These are phyloP conservation scores for Pugionium dolabratum DNA, from an alignment of 345 rosid species.

Conservation along the genomic window DNA sequence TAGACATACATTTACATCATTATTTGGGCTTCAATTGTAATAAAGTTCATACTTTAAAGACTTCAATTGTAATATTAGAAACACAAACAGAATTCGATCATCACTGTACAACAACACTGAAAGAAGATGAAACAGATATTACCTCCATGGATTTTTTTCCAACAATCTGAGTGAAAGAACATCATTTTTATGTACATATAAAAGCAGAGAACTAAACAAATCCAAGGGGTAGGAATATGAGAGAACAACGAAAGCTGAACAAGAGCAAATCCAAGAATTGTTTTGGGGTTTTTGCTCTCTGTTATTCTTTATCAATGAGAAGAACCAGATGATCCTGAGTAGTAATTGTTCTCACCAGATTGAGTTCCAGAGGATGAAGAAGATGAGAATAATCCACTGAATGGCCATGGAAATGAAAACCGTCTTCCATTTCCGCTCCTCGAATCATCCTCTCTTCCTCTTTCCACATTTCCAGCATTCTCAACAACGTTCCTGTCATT, in stretches of 20 bases:
- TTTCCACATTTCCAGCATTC: constrained; percentile 43
- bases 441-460: constrained; percentile 54
- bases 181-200: constrained; percentile 38
- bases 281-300: constrained; percentile 18
- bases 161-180: constrained; percentile 29
- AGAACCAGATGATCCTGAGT: constrained; percentile 41
- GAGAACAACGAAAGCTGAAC: neutral
- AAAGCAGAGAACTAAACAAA: constrained; percentile 27
- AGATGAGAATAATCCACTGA: constrained; percentile 65
- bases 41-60: neutral
- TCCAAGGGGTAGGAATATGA: constrained; percentile 14
- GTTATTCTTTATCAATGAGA: constrained; percentile 23
- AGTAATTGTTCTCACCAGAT: constrained; percentile 47
- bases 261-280: neutral
- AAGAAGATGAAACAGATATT: neutral
- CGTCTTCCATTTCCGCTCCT: constrained; percentile 60
- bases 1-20: too few species aligned
- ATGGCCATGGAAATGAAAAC: constrained; percentile 81
- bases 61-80: neutral
- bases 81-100: constrained; percentile 2
- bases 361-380: constrained; percentile 44
- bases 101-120: constrained; percentile 20
- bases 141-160: constrained; percentile 13
- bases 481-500: constrained; percentile 18
- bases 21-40: too few species aligned